Evolutionary conservation across 805 yeast genomes (phyloP).

Genomic region (Candida chilensis): DNA sequence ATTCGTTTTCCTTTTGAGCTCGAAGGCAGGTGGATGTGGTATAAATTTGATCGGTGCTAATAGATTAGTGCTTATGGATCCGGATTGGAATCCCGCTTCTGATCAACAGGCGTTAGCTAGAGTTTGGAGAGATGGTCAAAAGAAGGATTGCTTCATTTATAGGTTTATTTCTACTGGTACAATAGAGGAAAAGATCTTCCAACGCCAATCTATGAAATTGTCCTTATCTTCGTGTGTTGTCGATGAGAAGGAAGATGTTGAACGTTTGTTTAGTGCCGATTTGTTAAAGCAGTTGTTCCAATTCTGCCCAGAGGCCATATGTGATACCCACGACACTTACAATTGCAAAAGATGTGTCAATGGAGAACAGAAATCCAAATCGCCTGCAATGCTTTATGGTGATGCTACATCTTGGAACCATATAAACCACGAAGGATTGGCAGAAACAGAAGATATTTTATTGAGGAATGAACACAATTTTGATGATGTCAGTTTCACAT

Average conservation of each 20-base stretch:
- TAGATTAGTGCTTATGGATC: conserved; percentile 76
- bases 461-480: conserved; percentile 64
- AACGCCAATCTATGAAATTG: conserved; percentile 90
- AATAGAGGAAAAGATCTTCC: conserved; percentile 93
- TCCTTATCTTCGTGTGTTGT: conserved; percentile 93
- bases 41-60: conserved; percentile 95
- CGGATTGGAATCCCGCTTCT: conserved; percentile 98
- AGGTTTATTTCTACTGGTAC: conserved; percentile 92
- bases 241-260: conserved; percentile 93
- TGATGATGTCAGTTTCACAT: conserved; percentile 73
- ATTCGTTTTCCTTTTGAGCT: conserved; percentile 80
- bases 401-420: conserved; percentile 99
- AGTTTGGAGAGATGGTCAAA: conserved; percentile 99
- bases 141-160: conserved; percentile 92
- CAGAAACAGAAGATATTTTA: conserved; percentile 64
- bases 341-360: conserved; percentile 73
- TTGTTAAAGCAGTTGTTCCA: conserved; percentile 68
- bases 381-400: conserved; percentile 91
- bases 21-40: conserved; percentile 99
- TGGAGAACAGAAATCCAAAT: conserved; percentile 51
- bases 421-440: conserved; percentile 52
- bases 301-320: conserved; percentile 54
- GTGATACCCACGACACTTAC: conserved; percentile 91
- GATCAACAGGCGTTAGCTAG: conserved; percentile 97
- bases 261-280: conserved; percentile 80